These are phyloP conservation scores for Pseudopithomyces maydicus DNA, from an alignment of 2,329 filamentous ascomycete species.

Conservation along the genomic window DNA sequence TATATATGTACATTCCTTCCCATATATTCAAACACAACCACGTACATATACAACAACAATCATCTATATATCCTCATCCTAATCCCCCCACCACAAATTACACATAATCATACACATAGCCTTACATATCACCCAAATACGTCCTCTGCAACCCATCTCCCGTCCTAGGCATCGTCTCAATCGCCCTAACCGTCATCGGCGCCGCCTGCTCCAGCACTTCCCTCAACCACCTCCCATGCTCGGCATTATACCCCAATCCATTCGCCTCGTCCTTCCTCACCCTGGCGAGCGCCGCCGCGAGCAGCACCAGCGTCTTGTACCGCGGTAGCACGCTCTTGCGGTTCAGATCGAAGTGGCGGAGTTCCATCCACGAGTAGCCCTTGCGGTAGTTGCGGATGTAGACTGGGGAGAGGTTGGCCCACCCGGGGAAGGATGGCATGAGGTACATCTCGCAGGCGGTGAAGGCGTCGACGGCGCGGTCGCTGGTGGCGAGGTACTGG, in stretches of 20 bases:
- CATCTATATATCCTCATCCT: neutral
- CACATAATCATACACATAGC: conserved; percentile 7
- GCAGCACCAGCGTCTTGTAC: conserved; percentile 51
- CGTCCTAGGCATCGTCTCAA: conserved; percentile 51
- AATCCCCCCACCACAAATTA: neutral
- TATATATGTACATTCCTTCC: neutral
- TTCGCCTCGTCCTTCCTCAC: conserved; percentile 42
- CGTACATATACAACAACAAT: neutral
- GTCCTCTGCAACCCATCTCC: conserved; percentile 37
- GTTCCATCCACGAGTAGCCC: conserved; percentile 36
- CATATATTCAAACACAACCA: neutral
- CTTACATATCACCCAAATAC: conserved; percentile 21
- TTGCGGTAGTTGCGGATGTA: conserved; percentile 26
- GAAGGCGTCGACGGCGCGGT: conserved; percentile 71
- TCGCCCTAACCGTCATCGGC: conserved; percentile 48
- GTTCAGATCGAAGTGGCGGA: conserved; percentile 32
- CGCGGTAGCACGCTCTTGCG: conserved; percentile 41
- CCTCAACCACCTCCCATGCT: conserved; percentile 24
- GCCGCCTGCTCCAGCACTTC: conserved; percentile 41
- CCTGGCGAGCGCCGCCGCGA: conserved; percentile 45
- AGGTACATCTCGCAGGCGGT: conserved; percentile 74
- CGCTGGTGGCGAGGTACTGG: conserved; percentile 66
- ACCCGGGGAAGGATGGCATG: conserved; percentile 80
- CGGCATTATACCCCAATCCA: conserved; percentile 29
- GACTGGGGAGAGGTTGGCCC: conserved; percentile 51